Conservation (phyloP, 106 monocot species). For the Platanthera zijinensis region DNA sequence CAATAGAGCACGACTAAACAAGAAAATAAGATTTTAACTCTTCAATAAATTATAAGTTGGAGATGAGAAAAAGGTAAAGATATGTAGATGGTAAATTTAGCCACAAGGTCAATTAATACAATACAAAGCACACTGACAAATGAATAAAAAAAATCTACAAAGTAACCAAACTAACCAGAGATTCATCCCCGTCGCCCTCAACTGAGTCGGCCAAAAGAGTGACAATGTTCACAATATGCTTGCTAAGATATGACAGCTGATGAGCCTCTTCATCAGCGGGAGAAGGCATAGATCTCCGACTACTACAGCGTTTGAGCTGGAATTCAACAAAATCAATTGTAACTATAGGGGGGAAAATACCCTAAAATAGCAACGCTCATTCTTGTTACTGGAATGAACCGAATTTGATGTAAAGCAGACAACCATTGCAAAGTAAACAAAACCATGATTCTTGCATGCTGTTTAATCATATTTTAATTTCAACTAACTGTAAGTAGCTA, state of each 20-base stretch:
- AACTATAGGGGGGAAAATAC: neutral
- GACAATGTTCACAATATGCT: conserved; percentile 82
- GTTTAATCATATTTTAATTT: too few relatives aligned
- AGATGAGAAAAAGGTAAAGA: neutral
- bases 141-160: neutral
- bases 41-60: neutral
- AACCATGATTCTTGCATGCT: too few relatives aligned
- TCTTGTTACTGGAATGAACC: neutral
- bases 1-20: neutral
- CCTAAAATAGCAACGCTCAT: neutral
- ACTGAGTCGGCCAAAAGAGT: conserved; percentile 64
- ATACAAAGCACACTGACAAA: neutral
- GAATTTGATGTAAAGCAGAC: neutral
- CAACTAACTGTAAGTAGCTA: too few relatives aligned
- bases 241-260: conserved; percentile 88
- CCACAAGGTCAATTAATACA: neutral
- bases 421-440: neutral
- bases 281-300: conserved; percentile 85
- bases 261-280: conserved; percentile 91
- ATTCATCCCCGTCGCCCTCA: conserved; percentile 63
- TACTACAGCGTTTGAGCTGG: conserved; percentile 88
- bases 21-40: neutral
- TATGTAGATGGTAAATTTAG: neutral
- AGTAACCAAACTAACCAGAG: conserved; percentile 52
- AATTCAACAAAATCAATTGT: conserved; percentile 3